Conservation (phyloP, 257 asterid genomes). For the Nicotiana tabacum region DNA sequence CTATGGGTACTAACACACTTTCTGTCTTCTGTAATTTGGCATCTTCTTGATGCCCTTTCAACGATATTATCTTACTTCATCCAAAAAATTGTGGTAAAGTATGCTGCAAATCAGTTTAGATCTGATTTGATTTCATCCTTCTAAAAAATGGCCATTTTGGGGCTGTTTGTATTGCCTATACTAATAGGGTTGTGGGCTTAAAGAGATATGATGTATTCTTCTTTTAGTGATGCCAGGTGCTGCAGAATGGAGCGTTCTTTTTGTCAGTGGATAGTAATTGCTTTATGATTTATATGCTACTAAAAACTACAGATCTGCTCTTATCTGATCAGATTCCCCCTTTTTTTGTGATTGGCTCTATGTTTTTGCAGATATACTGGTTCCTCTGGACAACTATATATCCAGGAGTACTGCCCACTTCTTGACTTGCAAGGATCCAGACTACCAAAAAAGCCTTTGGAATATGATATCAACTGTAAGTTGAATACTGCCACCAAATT, state of each 20-base stretch:
- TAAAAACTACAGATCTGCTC: neutral
- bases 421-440: conserved; percentile 90
- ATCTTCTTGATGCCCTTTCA: no score
- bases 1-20: no score
- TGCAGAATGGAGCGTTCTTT: neutral
- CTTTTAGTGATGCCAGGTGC: neutral
- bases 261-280: neutral
- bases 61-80: no score
- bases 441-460: conserved; percentile 99
- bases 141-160: neutral
- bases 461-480: conserved; percentile 86
- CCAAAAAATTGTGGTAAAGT: neutral
- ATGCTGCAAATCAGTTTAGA: neutral
- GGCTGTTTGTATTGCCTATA: neutral
- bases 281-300: neutral
- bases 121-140: neutral
- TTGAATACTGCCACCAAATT: neutral
- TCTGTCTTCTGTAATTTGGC: no score
- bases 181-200: neutral
- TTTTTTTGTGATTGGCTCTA: neutral
- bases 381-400: conserved; percentile 90
- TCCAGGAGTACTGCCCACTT: conserved; percentile 89
- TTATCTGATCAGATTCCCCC: neutral
- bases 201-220: neutral
- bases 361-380: conserved; percentile 70